Base-by-base conservation (phyloP, 768 basidiomycete species). In the Russula vinacea region DNA sequence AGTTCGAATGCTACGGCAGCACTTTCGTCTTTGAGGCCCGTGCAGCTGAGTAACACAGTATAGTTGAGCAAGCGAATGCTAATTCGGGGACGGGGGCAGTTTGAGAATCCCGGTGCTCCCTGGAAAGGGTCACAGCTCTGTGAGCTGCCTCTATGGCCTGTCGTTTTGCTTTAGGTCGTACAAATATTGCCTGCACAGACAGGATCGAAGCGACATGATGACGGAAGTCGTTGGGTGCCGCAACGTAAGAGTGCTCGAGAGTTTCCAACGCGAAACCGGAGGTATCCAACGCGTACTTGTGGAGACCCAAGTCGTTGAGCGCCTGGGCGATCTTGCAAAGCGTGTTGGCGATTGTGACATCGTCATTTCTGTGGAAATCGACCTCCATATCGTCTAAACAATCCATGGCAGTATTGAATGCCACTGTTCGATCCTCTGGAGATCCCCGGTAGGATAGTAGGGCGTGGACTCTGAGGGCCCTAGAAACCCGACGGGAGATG, bases 371-470 rank as follows among this genome's bases (percentile, higher is more conserved):
- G 1, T 17, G 26, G 35, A 55, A 49, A 22, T 50, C 10, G 26
- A 2, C 37, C 14, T 45, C 39, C 9, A 65, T 6, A 3, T 60
- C 55, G 13, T 65, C 59, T 4, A 61, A 37, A 26, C 40, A 61
- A 32, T 61, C 49, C 24, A 65, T 56, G 24, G 64, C 64, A 11
- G 3, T 37, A 0, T 49, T 56, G n/a, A 56, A 56, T 1, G 64
- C 64, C 19, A 47, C 0, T 11, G 2, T 16, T 37, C 59, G 51
- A 52, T 65, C 64, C 5, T 16, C 14, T 45, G 39, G 26, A 45
- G 32, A 44, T 65, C 60, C 2, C 64, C 64, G 4, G 59, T 61
- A 5, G 64, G 64, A 32, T 61, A 65, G 33, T 61, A 65, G 10
- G 42, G 47, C 8, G 47, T 49, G 10, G 42, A 37, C 19, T 33